Base-by-base conservation (phyloP, 345 rosid species). In the Brassica rapa region DNA sequence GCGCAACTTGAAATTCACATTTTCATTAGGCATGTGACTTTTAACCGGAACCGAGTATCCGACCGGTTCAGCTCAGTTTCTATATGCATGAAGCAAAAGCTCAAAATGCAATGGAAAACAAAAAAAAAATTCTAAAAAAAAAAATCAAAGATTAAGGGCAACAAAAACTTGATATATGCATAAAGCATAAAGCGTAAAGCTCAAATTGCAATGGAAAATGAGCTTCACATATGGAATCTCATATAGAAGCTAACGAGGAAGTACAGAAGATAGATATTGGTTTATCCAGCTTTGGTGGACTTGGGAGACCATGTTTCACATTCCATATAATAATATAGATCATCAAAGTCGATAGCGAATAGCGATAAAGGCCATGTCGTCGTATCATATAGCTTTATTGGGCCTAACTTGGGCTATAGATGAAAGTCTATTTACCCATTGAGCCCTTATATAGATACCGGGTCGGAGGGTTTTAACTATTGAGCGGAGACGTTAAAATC, bases 191-290 rank as follows among this genome's bases (percentile, higher is more conserved):
- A 33, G 8, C 37, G 5, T 33, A 33, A 33, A 33, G 37, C 37
- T 33, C 37, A 6, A 33, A 33, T 6, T 33, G 37, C 2, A 74
- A 59, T 32, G 16, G 6, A 41, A 29, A 62, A 64, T 71, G 11
- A 30, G 90, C 98, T 93, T 94, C 94, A 8, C 85, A 91, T 56
- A 91, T 86, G 83, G 92, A 84, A 81, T 91, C 97, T 23, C 94
- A 94, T 8, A 68, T 27, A 55, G 49, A 81, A 39, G 83, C 83
- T 55, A 81, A 70, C 0, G 80, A 76, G 2, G 80, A 70, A 75
- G 83, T 73, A 71, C 76, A 71, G 49, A 63, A 81, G 14, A 76
- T 29, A 0, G 80, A 76, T 71, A 69, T 77, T 64, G 83, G 80
- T 62, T 71, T 81, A 68, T 81, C 74, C 4, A 81, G 6, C 72